These are phyloP conservation scores for Populus euphratica DNA, from an alignment of 345 rosid genomes.

Conservation along the genomic window DNA sequence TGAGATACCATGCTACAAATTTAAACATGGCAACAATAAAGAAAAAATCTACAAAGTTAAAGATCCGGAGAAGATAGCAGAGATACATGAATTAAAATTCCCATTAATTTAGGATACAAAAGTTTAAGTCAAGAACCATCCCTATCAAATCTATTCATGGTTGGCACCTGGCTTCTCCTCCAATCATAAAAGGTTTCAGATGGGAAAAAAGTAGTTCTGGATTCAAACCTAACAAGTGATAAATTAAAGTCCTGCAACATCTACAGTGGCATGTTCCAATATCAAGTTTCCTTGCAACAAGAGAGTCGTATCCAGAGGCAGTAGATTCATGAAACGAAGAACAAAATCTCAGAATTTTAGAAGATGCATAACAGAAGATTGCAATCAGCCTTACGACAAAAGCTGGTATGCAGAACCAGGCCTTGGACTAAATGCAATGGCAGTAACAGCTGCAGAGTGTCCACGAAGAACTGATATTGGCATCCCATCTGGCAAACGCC, in stretches of 20 bases:
- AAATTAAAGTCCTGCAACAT: neutral
- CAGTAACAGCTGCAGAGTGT: slow-evolving; percentile 94
- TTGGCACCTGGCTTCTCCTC: neutral
- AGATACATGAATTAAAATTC: neutral
- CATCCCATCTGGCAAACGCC: slow-evolving; percentile 97
- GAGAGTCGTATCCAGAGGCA: neutral
- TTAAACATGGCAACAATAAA: neutral
- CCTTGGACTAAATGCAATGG: slow-evolving; percentile 94
- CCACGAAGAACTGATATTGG: slow-evolving; percentile 94
- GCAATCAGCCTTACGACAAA: slow-evolving; percentile 75
- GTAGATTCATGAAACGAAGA: neutral
- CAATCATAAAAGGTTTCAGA: neutral
- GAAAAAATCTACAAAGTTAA: neutral
- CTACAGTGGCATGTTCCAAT: neutral
- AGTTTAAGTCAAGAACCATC: neutral
- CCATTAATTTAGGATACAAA: neutral
- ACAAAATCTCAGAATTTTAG: neutral
- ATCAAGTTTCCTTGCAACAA: neutral
- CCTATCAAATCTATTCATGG: neutral
- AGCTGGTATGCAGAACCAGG: slow-evolving; percentile 88
- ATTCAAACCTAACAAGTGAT: neutral
- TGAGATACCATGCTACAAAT: neutral
- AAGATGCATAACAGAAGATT: slow-evolving; percentile 9
- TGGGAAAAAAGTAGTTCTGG: neutral
- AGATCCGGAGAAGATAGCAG: neutral